Percentiles rank a stretch among this genome's conserved stretches.
Conservation (phyloP, 2,329 filamentous ascomycete species). For the Gaeumannomyces tritici region DNA sequence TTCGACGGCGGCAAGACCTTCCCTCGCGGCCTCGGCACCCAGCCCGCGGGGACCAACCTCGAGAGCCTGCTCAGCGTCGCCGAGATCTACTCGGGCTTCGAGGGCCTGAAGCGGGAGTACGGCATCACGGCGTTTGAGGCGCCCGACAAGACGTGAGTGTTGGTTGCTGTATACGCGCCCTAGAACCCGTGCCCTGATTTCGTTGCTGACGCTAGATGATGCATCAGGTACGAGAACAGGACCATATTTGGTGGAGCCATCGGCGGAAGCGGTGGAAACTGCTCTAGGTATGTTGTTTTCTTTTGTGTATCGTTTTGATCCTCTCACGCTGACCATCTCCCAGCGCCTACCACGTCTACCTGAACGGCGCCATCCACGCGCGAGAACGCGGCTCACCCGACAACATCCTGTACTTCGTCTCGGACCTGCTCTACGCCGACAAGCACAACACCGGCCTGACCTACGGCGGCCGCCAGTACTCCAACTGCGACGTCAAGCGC, state of each 20-base stretch:
- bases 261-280: conserved; percentile 24
- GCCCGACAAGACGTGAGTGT: conserved; percentile 26
- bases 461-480: conserved; percentile 43
- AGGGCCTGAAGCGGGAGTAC: conserved; percentile 29
- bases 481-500: conserved; percentile 37
- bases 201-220: background rate
- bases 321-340: background rate
- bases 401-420: conserved; percentile 45
- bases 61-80: conserved; percentile 32
- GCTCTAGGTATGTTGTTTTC: conserved; percentile 16
- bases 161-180: too few relatives aligned
- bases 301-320: too few relatives aligned
- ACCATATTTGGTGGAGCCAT: conserved; percentile 23
- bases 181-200: background rate
- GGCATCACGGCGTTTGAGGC: conserved; percentile 28
- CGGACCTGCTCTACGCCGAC: conserved; percentile 45
- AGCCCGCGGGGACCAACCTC: conserved; percentile 24
- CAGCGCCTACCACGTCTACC: conserved; percentile 30
- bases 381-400: conserved; percentile 49
- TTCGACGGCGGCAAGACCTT: conserved; percentile 27
- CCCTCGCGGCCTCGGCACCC: conserved; percentile 26
- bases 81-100: conserved; percentile 33
- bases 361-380: conserved; percentile 45
- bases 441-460: conserved; percentile 35
- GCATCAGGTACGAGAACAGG: conserved; percentile 22